phyloP scores from a whole-genome alignment of 148 eudicot species.

The Pharnaceum exiguum region DNA sequence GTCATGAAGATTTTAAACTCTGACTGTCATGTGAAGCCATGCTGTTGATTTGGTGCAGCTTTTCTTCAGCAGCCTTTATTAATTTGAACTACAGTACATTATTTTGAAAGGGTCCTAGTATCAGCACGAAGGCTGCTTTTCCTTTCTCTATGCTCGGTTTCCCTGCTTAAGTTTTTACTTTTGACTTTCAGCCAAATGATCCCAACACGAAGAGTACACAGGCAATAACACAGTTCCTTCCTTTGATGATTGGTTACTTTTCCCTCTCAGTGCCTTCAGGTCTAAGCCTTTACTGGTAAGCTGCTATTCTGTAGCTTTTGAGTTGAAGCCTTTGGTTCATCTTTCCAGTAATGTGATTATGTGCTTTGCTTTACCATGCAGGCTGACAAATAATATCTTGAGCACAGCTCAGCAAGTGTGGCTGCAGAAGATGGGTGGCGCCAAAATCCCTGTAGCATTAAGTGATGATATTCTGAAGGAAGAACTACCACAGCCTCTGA shows the following conservation, averaged over 20 bases:
- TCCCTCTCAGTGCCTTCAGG: conserved; percentile 97
- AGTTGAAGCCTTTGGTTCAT: background rate
- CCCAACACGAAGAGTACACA: conserved; percentile 80
- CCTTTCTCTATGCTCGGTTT: background rate
- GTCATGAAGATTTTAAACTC: no score
- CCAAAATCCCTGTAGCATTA: conserved; percentile 49
- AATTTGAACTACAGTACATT: background rate
- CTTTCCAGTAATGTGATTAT: background rate
- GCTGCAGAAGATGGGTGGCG: conserved; percentile 85
- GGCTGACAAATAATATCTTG: conserved; percentile 90
- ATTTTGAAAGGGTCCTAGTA: no score
- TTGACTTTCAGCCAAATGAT: conserved; percentile 47
- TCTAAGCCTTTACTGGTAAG: conserved; percentile 90
- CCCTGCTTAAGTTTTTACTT: background rate
- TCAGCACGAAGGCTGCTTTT: background rate
- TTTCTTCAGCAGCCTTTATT: background rate
- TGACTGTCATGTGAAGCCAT: background rate
- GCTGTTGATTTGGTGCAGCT: background rate
- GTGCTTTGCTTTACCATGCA: conserved; percentile 22
- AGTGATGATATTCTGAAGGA: conserved; percentile 41
- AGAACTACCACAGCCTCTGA: conserved; percentile 27
- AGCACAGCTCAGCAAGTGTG: conserved; percentile 92
- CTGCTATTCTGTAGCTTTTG: background rate
- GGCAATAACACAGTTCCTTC: conserved; percentile 72
- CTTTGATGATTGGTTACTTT: conserved; percentile 90